Evolutionary conservation across 768 basidiomycete genomes (phyloP).

Genomic region (Lactifluus piperatus): DNA sequence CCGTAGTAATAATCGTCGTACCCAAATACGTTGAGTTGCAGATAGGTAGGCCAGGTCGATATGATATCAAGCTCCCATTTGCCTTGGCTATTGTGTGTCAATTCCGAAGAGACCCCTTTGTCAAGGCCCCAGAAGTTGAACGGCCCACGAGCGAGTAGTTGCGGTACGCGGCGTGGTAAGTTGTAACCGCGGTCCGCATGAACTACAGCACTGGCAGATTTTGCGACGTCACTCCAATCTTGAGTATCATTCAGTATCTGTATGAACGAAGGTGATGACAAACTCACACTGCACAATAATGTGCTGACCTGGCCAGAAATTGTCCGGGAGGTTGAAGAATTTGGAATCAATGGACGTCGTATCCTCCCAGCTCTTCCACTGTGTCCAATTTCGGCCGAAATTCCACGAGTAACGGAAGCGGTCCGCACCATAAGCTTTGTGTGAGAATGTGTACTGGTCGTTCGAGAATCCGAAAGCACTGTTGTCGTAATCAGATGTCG

Average conservation of each 20-base stretch:
- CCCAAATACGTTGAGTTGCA: conserved; percentile 86
- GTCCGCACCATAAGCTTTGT: conserved; percentile 81
- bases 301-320: conserved; percentile 79
- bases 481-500: conserved; percentile 67
- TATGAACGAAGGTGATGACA: neutral
- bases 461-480: conserved; percentile 46
- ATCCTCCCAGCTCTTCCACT: conserved; percentile 77
- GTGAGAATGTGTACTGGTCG: conserved; percentile 67
- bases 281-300: conserved; percentile 81
- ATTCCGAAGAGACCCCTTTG: conserved; percentile 61
- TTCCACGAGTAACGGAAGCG: conserved; percentile 81
- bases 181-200: conserved; percentile 67
- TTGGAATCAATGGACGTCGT: conserved; percentile 51
- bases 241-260: neutral
- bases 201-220: conserved; percentile 56
- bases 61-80: conserved; percentile 85
- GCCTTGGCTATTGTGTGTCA: conserved; percentile 55
- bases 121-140: conserved; percentile 94
- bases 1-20: conserved; percentile 92
- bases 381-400: conserved; percentile 77
- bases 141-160: conserved; percentile 77
- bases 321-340: conserved; percentile 38
- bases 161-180: conserved; percentile 69
- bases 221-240: conserved; percentile 73
- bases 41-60: conserved; percentile 81